Conservation (phyloP, 2,329 filamentous ascomycete genomes). For the Ascocoryne sarcoides region DNA sequence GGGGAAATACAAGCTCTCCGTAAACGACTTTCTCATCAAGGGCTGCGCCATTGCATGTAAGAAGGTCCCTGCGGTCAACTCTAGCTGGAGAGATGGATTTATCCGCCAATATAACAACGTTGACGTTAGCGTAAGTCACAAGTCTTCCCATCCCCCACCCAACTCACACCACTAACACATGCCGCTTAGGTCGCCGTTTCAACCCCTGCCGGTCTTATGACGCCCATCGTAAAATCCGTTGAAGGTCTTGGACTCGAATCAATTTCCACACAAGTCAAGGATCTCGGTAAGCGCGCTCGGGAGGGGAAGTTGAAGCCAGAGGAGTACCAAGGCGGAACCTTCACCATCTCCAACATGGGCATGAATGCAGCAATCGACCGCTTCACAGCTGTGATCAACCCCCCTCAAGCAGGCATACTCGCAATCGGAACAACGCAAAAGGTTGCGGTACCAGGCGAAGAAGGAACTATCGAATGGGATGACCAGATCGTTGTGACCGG, state of each 20-base stretch:
- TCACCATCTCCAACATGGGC: conserved; percentile 99
- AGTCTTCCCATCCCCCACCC: neutral
- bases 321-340: conserved; percentile 97
- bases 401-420: conserved; percentile 90
- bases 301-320: conserved; percentile 99
- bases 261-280: conserved; percentile 87
- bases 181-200: conserved; percentile 37
- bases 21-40: conserved; percentile 99
- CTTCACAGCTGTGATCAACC: conserved; percentile 99
- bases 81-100: conserved; percentile 81
- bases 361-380: conserved; percentile 96
- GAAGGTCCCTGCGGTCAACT: conserved; percentile 95
- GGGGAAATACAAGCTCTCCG: conserved; percentile 97
- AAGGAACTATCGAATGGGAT: conserved; percentile 66
- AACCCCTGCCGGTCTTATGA: conserved; percentile 90
- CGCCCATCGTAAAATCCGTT: conserved; percentile 88
- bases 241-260: conserved; percentile 77
- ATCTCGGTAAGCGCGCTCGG: conserved; percentile 89
- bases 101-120: conserved; percentile 92
- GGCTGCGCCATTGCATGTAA: conserved; percentile 78
- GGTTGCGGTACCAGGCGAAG: conserved; percentile 78
- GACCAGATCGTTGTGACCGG: conserved; percentile 93
- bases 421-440: conserved; percentile 93
- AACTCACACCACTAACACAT: neutral
- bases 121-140: conserved; percentile 79